phyloP scores from a whole-genome alignment of 306 rosid genomes.

The Cucumis hystrix region DNA sequence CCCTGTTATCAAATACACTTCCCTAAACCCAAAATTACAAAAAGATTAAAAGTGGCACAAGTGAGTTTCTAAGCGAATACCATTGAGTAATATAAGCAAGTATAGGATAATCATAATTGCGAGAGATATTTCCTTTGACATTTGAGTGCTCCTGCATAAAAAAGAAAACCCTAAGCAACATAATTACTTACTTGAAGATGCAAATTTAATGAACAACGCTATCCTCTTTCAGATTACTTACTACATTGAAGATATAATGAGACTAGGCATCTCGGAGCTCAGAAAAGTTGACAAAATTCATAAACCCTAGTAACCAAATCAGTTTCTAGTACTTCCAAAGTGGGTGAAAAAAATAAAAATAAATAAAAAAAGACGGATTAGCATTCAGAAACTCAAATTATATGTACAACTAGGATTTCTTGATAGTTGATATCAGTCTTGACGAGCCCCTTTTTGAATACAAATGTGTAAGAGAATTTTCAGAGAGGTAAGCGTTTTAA shows the following conservation, averaged over 20 bases:
- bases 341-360: not conserved
- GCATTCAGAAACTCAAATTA: not conserved
- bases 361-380: not conserved
- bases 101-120: constrained; percentile 44
- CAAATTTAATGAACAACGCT: not conserved
- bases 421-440: constrained; percentile 29
- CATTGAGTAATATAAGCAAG: constrained; percentile 94
- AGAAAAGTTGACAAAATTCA: not conserved
- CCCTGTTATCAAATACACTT: not conserved
- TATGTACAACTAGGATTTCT: constrained; percentile 50
- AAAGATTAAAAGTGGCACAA: not conserved
- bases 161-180: constrained; percentile 1
- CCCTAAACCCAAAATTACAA: not conserved
- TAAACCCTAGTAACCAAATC: not conserved
- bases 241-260: not conserved
- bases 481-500: too few species aligned
- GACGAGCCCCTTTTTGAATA: constrained; percentile 27
- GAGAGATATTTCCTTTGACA: constrained; percentile 39
- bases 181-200: not conserved
- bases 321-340: not conserved
- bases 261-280: not conserved
- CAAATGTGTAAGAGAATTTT: constrained; percentile 8
- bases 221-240: not conserved
- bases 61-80: constrained; percentile 25
- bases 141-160: constrained; percentile 47